Evolutionary conservation across 176 grass and related monocot species (phyloP).

Genomic region (Panicum miliaceum): DNA sequence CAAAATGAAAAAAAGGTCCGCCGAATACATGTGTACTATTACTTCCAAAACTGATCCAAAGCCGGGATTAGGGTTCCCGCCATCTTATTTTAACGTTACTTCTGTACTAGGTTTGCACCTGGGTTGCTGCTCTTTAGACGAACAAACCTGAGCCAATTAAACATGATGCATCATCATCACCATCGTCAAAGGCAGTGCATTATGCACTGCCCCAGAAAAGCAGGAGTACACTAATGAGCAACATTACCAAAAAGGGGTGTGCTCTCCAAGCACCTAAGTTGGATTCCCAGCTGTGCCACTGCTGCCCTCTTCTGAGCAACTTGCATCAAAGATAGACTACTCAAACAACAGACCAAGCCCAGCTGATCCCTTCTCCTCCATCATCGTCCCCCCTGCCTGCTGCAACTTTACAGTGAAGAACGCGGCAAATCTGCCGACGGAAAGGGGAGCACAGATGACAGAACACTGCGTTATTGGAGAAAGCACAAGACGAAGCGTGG

Average conservation of each 20-base stretch:
- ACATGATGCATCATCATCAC: background rate
- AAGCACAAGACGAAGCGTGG: background rate
- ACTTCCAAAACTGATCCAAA: background rate
- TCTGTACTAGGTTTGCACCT: background rate
- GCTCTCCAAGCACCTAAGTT: slow-evolving; percentile 43
- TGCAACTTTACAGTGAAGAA: slow-evolving; percentile 33
- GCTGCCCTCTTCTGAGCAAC: slow-evolving; percentile 26
- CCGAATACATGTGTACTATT: background rate
- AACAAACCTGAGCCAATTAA: slow-evolving; percentile 12
- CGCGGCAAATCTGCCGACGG: slow-evolving; percentile 16
- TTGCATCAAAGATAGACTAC: background rate
- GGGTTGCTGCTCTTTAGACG: slow-evolving; percentile 8
- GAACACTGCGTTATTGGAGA: background rate
- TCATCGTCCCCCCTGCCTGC: background rate
- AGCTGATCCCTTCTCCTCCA: background rate
- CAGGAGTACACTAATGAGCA: background rate
- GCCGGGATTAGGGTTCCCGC: background rate
- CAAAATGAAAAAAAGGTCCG: background rate
- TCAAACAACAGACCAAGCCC: background rate
- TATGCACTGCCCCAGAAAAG: slow-evolving; percentile 21
- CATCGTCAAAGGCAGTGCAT: slow-evolving; percentile 7
- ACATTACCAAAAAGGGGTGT: background rate
- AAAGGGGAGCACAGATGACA: slow-evolving; percentile 30
- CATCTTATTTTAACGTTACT: background rate
- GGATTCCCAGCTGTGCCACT: slow-evolving; percentile 37